These are phyloP conservation scores for Dentipellis fragilis DNA, from an alignment of 768 basidiomycete species.

Conservation along the genomic window DNA sequence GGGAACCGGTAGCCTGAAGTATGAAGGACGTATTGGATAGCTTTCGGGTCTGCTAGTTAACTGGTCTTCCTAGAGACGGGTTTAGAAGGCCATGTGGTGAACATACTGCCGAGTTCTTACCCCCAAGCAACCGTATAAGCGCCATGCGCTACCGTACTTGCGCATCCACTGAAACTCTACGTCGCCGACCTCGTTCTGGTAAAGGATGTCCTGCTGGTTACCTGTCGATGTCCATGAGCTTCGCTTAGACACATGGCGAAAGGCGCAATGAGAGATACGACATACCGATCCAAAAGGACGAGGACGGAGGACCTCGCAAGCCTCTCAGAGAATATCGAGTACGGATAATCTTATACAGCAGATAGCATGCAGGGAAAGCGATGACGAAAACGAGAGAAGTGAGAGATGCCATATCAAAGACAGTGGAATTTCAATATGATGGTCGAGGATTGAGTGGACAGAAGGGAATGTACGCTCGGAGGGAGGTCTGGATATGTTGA, in stretches of 20 bases:
- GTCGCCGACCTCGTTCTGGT: slow-evolving; percentile 21
- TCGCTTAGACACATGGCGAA: neutral
- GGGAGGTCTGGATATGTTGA: too few species aligned
- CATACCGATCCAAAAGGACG: neutral
- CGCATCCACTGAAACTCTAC: slow-evolving; percentile 15
- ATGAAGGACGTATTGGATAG: slow-evolving; percentile 10
- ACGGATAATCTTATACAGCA: too few species aligned
- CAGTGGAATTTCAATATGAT: too few species aligned
- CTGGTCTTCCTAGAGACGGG: neutral
- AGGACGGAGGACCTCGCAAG: neutral
- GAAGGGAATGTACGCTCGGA: too few species aligned
- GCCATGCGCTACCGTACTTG: slow-evolving; percentile 19
- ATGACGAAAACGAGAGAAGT: too few species aligned
- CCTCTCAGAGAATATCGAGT: neutral
- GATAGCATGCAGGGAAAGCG: too few species aligned
- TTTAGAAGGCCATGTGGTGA: neutral
- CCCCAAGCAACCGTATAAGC: slow-evolving; percentile 11
- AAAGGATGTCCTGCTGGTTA: slow-evolving; percentile 14
- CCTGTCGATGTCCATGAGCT: slow-evolving; percentile 10
- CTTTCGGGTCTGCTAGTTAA: slow-evolving; percentile 10
- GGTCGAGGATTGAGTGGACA: too few species aligned
- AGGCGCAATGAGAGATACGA: neutral
- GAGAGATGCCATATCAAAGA: too few species aligned
- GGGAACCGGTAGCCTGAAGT: slow-evolving; percentile 8
- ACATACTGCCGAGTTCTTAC: slow-evolving; percentile 6